Evolutionary conservation across 2,329 filamentous ascomycete species (phyloP), one percentile per base, ranked within the genome.

Genomic region (Fusarium clavum): DNA sequence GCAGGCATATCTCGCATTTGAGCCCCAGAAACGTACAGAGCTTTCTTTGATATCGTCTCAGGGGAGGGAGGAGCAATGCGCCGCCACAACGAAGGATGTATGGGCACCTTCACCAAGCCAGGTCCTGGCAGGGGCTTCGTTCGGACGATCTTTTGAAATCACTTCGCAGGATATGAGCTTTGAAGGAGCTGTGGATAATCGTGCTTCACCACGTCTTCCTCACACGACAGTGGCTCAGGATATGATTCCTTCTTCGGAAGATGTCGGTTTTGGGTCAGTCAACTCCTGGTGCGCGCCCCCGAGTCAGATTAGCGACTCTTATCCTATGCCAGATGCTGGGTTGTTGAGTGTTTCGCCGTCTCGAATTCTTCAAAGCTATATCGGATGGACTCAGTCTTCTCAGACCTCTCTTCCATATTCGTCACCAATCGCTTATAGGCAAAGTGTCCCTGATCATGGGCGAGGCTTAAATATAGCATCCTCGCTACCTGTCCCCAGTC

Each of bases 231-330:
- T 48, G 10, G 27, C 38, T 18, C 43, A 46, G 7, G 43, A 59
- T 22, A 60, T 48, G 24, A 20, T 41, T 10, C 38, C 51, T 24
- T 51, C 67, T 8, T 69, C 64, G 8, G 68, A 64, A 12, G 61
- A 59, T 24, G 60, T 29, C 27, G 29, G 29, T 16, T 53, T 57
- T 43, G 60, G 34, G 30, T 75, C 77, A 5, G 78, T 79, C 40
- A 66, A 70, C 29, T 82, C 83, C 52, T 85, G 81, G 81, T 74
- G 75, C 46, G 77, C 81, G 16, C 84, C 83, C 4, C 82, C 84
- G 0, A 88, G 85, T 60, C 79, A 85, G 29, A 81, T 90, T 22
- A 82, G 81, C 12, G 88, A 90, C 71, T 90, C 88, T 1, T 84
- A 87, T 68, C 84, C 73, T 52, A 77, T 81, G 63, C 79, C 79